Evolutionary conservation across 1,284 basidiomycete genomes (phyloP), one percentile per base, ranked within the genome.

Genomic region (Cryptococcus maquisensis): DNA sequence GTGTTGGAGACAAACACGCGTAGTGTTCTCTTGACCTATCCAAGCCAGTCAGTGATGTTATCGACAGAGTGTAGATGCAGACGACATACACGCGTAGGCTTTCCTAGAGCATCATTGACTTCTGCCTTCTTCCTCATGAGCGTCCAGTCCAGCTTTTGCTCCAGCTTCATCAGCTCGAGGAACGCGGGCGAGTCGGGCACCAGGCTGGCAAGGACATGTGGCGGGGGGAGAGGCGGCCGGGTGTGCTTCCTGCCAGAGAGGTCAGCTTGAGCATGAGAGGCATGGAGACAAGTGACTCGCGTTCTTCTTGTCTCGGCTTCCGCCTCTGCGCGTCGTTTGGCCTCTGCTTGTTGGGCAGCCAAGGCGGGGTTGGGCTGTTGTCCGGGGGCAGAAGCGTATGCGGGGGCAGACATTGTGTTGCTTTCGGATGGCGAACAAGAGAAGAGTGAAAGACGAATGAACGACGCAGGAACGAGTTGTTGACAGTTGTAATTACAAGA

Each of bases 91-190:
- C 75, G 71, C 6, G 75, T 68, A 8, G 78, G 73, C 56, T 77
- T 68, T 18, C 74, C 74, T 44, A 92, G 70, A 20, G 88, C 83
- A 71, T 96, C 92, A 67, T 89, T 86, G 41, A 95, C 84, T 70
- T 98, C 95, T 12, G 88, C 87, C 61, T 83, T 85, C 74, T 96
- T 96, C 62, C 95, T 81, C 63, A 85, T 85, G 76, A 96, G 86
- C 5, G 90, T 95, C 95, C 95, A 98, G 75, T 98, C 94, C 10
- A 98, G 80, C 72, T 87, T 89, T 59, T 88, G 83, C 75, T 97
- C 94, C 81, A 91, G 88, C 57, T 88, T 86, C 45, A 94, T 78
- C 32, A 98, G 79, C 66, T 89, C 85, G 55, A 84, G 82, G 75
- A 97, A 98, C 81, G 95, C 88, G 51, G 81, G 81, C 21, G 90